These are phyloP conservation scores for Talaromyces funiculosus DNA, from an alignment of 2,329 filamentous ascomycete species.

Conservation along the genomic window DNA sequence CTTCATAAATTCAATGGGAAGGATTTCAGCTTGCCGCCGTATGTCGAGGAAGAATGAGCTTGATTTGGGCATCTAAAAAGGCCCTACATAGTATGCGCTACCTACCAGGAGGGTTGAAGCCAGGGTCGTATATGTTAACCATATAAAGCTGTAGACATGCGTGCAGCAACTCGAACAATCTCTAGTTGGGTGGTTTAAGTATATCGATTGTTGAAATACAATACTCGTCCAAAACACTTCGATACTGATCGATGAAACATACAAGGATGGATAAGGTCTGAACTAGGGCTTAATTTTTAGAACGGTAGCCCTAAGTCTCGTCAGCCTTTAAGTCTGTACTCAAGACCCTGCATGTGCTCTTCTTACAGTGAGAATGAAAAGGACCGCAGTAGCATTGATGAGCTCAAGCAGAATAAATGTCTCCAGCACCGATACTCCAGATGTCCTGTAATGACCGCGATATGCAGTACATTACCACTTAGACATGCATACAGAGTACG, in stretches of 20 bases:
- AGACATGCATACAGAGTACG: background rate
- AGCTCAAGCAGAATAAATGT: too few species aligned
- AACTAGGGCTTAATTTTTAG: background rate
- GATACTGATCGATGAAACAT: background rate
- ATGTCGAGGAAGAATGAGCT: background rate
- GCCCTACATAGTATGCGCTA: too few species aligned
- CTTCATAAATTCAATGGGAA: conserved; percentile 19
- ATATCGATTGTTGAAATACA: background rate
- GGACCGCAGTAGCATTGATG: background rate
- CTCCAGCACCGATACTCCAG: background rate
- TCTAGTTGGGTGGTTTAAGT: background rate
- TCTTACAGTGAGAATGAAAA: background rate
- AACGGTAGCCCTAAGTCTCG: background rate
- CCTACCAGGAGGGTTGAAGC: background rate
- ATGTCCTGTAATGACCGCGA: background rate
- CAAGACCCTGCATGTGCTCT: background rate
- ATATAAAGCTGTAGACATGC: background rate
- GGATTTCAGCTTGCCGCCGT: conserved; percentile 1
- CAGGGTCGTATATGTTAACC: background rate
- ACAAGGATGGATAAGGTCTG: background rate
- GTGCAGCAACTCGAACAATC: background rate
- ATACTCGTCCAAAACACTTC: background rate
- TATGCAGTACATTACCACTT: background rate
- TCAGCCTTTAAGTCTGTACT: background rate
- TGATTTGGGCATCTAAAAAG: background rate